Evolutionary conservation across 1,284 basidiomycete species (phyloP), one percentile per base, ranked within the genome.

Genomic region (Leccinum fallax): DNA sequence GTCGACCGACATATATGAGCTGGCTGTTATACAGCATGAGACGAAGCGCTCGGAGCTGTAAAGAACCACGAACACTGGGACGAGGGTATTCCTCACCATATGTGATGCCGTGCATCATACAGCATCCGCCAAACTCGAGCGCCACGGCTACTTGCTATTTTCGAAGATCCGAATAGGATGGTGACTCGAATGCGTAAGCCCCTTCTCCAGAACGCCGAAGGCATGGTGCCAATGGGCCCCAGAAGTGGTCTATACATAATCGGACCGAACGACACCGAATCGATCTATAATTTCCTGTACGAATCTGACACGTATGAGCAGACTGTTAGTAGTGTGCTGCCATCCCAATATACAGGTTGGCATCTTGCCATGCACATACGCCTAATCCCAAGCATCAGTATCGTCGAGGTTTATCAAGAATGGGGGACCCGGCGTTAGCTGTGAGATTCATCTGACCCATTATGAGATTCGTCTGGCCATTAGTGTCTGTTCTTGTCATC

Each of bases 371-470:
- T 57, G 30, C 58, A 61, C 10, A 57, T 65, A 69, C 66, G 34
- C 60, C 58, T 56, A 70, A 59, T 67, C 43, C 55, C 40, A 15
- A 57, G 53, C 28, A 55, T 36, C 21, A 49, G 67, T 30, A n/a
- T 34, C 65, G 34, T 26, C 26, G 38, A 58, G 34, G 51, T 46
- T 64, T 65, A 59, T 61, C 61, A 19, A 19, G 24, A 60, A 7
- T 9, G 24, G 13, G 16, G 7, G n/a, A 3, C 13, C 16, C 2
- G 8, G 7, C 16, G 21, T n/a, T 40, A 40, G 11, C 40, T 65
- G n/a, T 5, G 48, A 63, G 26, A 65, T 24, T 30, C 28, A 9
- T 32, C 36, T 52, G 34, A 64, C 46, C 11, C 15, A 34, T 21
- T 24, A 69, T 69, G 67, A 57, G 51, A 43, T 8, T 7, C 38